These are phyloP conservation scores for Rhizopogon vinicolor DNA, from an alignment of 768 basidiomycete species.

Conservation along the genomic window DNA sequence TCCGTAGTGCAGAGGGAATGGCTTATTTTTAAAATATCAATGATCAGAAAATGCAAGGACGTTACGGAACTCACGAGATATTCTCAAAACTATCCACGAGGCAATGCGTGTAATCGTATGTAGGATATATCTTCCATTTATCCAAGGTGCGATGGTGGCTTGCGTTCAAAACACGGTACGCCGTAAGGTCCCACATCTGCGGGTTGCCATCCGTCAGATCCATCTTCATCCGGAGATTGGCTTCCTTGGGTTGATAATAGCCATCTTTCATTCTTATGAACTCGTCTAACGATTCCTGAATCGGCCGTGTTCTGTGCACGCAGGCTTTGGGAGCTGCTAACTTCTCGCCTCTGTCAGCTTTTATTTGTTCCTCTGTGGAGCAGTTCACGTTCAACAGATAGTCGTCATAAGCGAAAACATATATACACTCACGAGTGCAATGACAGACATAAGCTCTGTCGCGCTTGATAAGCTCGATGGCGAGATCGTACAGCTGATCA, in stretches of 20 bases:
- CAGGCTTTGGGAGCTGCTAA: constrained; percentile 80
- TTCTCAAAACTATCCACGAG: constrained; percentile 98
- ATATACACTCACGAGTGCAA: constrained; percentile 73
- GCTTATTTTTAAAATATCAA: constrained; percentile 34
- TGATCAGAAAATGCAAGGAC: background rate
- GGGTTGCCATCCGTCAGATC: constrained; percentile 90
- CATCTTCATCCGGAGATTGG: constrained; percentile 95
- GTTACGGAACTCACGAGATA: constrained; percentile 73
- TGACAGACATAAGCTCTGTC: constrained; percentile 96
- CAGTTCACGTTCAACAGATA: constrained; percentile 1
- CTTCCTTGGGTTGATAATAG: constrained; percentile 86
- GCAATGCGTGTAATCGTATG: constrained; percentile 99
- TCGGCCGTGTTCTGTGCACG: constrained; percentile 77
- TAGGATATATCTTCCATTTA: constrained; percentile 97
- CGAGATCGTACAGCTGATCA: constrained; percentile 77
- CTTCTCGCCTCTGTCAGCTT: constrained; percentile 81
- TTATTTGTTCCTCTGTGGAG: constrained; percentile 82
- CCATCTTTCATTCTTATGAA: constrained; percentile 93
- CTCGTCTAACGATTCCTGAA: constrained; percentile 82
- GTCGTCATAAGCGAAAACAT: background rate
- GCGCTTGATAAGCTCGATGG: constrained; percentile 80
- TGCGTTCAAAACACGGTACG: constrained; percentile 87
- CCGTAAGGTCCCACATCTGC: constrained; percentile 99
- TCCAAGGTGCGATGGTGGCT: constrained; percentile 91
- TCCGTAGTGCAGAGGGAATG: constrained; percentile 97